Conservation (phyloP, 306 rosid genomes). For the Ammopiptanthus mongolicus region DNA sequence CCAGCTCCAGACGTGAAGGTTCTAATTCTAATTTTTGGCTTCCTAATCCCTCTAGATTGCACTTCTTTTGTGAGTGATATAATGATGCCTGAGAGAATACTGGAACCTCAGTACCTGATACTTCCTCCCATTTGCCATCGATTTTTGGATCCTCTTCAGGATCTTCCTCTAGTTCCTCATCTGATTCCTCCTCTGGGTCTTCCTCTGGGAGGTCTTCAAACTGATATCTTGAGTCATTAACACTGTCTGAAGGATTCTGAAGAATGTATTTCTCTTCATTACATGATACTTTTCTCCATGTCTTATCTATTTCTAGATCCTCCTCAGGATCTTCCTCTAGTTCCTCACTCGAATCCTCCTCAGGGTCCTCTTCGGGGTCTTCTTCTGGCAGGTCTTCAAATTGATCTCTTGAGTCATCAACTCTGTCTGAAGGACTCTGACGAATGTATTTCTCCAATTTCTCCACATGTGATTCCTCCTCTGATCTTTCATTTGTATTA, state of each 20-base stretch:
- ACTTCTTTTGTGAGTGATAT: constrained; percentile 15
- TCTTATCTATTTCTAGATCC: not conserved
- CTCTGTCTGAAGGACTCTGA: not conserved
- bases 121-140: not conserved
- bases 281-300: not conserved
- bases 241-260: not conserved
- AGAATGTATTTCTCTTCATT: not conserved
- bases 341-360: constrained; percentile 16
- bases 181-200: constrained; percentile 12
- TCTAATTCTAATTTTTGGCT: not conserved
- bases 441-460: not conserved
- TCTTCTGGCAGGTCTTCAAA: not conserved
- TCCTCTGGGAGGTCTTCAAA: not conserved
- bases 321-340: not conserved
- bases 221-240: not conserved
- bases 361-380: constrained; percentile 8
- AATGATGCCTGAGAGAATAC: not conserved
- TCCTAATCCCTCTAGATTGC: not conserved
- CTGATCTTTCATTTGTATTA: not conserved
- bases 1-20: not conserved
- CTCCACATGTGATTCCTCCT: not conserved
- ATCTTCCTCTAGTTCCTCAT: constrained; percentile 1
- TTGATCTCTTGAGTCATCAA: not conserved
- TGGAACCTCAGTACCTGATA: not conserved
- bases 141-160: not conserved